phyloP scores from a whole-genome alignment of 2,329 filamentous ascomycete species.

The Neobulgaria alba region DNA sequence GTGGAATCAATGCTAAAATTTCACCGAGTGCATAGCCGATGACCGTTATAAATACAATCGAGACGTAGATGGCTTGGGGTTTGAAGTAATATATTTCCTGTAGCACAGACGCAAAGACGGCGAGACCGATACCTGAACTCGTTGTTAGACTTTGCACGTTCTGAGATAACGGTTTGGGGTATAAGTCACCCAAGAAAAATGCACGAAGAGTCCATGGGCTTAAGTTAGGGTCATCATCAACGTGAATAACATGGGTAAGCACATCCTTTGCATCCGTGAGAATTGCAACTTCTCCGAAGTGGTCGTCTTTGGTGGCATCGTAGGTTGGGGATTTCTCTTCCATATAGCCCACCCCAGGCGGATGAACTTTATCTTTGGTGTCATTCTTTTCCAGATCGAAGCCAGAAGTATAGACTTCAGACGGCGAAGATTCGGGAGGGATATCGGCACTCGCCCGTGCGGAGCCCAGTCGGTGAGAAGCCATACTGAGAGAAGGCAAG shows the following conservation, averaged over 20 bases:
- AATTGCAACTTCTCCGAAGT: too few species aligned
- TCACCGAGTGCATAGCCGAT: conserved; percentile 35
- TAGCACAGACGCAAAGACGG: conserved; percentile 31
- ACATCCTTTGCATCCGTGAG: conserved; percentile 9
- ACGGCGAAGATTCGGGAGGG: too few species aligned
- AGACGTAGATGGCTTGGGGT: conserved; percentile 35
- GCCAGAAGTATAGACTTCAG: conserved; percentile 4
- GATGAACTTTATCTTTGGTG: too few species aligned
- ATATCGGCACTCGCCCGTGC: too few species aligned
- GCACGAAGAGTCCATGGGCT: conserved; percentile 32
- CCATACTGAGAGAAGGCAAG: too few species aligned
- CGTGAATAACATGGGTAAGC: conserved; percentile 27
- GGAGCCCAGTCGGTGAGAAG: too few species aligned
- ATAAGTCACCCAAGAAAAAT: conserved; percentile 28
- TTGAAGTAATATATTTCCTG: conserved; percentile 39
- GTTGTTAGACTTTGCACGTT: background rate
- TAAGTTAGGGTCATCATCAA: conserved; percentile 31
- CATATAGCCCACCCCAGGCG: too few species aligned
- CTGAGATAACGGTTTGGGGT: background rate
- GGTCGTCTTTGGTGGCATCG: too few species aligned
- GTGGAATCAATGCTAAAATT: conserved; percentile 31
- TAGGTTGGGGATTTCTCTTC: too few species aligned
- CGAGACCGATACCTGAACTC: conserved; percentile 26
- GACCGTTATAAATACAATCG: conserved; percentile 35
- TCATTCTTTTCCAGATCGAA: conserved; percentile 4